Conservation (phyloP, 768 basidiomycete species). For the Cubamyces sp. region DNA sequence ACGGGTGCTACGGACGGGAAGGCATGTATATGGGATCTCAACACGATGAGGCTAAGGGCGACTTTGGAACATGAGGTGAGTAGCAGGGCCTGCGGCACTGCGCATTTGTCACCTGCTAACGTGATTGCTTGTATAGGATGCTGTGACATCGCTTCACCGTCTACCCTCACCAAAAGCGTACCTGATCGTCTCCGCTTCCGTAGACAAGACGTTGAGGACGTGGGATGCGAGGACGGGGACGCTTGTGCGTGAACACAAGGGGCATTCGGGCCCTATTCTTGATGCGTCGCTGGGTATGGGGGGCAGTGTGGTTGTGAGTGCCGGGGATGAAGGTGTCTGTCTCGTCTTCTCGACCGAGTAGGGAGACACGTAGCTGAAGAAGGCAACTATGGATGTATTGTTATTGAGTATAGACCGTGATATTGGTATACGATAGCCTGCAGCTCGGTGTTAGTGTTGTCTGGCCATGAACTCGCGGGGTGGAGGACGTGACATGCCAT, state of each 20-base stretch:
- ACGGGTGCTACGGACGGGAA: constrained; percentile 95
- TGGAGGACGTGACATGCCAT: not conserved
- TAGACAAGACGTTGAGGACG: constrained; percentile 83
- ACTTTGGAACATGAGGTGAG: constrained; percentile 83
- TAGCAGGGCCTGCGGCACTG: constrained; percentile 12
- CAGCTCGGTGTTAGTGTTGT: no score
- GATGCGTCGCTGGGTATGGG: constrained; percentile 70
- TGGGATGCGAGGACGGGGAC: constrained; percentile 92
- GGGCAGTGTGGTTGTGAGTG: constrained; percentile 81
- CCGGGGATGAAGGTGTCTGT: constrained; percentile 88
- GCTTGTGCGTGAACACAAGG: constrained; percentile 77
- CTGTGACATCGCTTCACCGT: constrained; percentile 77
- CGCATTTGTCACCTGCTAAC: not conserved
- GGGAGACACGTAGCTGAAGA: not conserved
- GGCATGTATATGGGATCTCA: constrained; percentile 92
- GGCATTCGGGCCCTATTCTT: constrained; percentile 80
- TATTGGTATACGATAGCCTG: no score
- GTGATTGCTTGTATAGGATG: constrained; percentile 58
- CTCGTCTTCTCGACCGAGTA: constrained; percentile 77
- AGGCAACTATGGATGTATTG: not conserved
- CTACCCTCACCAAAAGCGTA: constrained; percentile 78
- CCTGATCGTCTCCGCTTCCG: constrained; percentile 83
- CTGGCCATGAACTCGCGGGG: no score
- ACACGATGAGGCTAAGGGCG: constrained; percentile 80
- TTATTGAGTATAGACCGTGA: not conserved